Base-by-base conservation (phyloP, 2,329 filamentous ascomycete species). In the Plenodomus lindquistii region DNA sequence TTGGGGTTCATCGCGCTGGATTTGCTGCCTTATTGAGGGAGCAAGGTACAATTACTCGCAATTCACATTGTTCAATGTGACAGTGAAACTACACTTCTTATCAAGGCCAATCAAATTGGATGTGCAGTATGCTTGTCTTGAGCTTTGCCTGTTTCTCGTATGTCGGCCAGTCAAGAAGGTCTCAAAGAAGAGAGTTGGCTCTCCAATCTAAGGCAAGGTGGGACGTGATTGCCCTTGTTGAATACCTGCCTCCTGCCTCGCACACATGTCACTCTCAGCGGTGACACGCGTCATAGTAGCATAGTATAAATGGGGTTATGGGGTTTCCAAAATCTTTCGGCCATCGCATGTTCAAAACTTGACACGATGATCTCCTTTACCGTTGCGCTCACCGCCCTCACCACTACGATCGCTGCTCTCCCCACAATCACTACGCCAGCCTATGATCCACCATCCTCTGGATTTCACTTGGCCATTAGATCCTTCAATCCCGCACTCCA, bases 391-490 rank as follows among this genome's bases (percentile, higher is more conserved):
- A 37, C 38, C 16, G 36, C 35, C 18, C 17, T 54, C 27, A 11
- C 24, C 15, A n/a, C 43, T n/a, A 29, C 38, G 8, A 29, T 19
- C 4, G 36, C 24, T 17, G 16, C 38, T 8, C 6, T 31, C 10
- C 27, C 27, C 27, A 8, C 27, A 31, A 31, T 8, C 27, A 7
- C 6, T 15, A 17, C 16, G 15, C 18, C 19, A 20, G 18, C 45
- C 15, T 59, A 47, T 34, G 42, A 57, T 39, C 29, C 48, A 4
- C 51, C 45, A n/a, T 62, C 61, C 13, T 9, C 34, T 2, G 47
- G 45, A 16, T 67, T 66, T 54, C 60, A 57, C 16, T 60, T 66
- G 24, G 44, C 65, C 40, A 19, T 65, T 40, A 50, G 44, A 15
- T 62, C 58, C 9, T 46, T 43, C 39, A 59, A 62, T 40, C 27